Conservation (phyloP, 1,284 basidiomycete species). For the Cryptococcus amylolentus region DNA sequence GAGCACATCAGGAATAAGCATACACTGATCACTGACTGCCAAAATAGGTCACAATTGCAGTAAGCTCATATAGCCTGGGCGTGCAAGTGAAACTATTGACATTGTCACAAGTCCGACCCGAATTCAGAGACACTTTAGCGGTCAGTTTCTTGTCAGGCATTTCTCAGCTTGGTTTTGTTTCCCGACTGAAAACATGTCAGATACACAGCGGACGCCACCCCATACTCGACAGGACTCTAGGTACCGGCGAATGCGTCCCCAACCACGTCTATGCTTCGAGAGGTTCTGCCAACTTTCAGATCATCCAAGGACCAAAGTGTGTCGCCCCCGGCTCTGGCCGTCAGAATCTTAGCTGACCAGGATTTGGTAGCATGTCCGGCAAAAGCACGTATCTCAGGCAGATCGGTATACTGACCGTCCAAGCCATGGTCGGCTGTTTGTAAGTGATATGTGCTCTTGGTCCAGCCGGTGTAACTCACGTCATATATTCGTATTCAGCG, state of each 20-base stretch:
- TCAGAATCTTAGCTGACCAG: constrained; percentile 2
- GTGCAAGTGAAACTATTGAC: background rate
- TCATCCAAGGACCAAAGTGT: constrained; percentile 84
- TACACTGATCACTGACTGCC: background rate
- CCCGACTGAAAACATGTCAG: constrained; percentile 3
- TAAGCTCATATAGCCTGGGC: constrained; percentile 35
- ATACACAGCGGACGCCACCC: constrained; percentile 83
- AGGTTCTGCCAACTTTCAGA: constrained; percentile 75
- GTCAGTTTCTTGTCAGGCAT: constrained; percentile 16
- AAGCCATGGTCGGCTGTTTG: constrained; percentile 86
- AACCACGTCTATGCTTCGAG: constrained; percentile 69
- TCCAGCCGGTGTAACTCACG: background rate
- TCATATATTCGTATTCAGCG: constrained; percentile 39
- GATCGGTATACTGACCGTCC: constrained; percentile 73
- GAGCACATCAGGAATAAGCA: background rate
- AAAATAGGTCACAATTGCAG: constrained; percentile 59
- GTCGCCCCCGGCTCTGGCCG: constrained; percentile 28
- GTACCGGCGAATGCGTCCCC: constrained; percentile 66
- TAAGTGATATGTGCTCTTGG: constrained; percentile 25
- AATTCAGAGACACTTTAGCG: constrained; percentile 78
- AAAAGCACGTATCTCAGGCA: constrained; percentile 92
- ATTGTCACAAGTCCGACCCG: constrained; percentile 66
- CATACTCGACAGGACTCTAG: constrained; percentile 70
- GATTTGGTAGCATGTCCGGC: constrained; percentile 68
- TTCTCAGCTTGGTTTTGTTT: too few species aligned